Evolutionary conservation across 805 yeast genomes (phyloP).

Genomic region (Jamesozyma lodderae): DNA sequence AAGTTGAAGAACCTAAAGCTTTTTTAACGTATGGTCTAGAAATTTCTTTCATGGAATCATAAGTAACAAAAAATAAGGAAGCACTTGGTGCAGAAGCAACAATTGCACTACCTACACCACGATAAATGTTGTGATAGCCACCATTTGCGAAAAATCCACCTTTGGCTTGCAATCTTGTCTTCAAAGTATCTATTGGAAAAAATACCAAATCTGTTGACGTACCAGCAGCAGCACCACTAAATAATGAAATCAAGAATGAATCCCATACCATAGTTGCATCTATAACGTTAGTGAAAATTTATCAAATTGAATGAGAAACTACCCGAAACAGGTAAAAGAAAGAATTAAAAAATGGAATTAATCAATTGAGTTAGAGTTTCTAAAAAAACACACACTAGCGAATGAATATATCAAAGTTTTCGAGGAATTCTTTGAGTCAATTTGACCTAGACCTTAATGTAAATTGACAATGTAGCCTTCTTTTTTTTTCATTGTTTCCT

Average conservation of each 20-base stretch:
- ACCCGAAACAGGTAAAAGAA: too few species aligned
- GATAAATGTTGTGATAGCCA: constrained; percentile 83
- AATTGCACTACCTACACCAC: constrained; percentile 88
- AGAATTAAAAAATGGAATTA: too few species aligned
- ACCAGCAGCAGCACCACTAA: constrained; percentile 92
- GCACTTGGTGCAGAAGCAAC: constrained; percentile 93
- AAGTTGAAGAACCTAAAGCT: constrained; percentile 8
- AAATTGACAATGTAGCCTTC: too few species aligned
- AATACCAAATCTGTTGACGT: constrained; percentile 90
- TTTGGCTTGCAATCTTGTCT: constrained; percentile 88
- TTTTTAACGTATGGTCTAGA: constrained; percentile 33
- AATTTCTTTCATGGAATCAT: constrained; percentile 59
- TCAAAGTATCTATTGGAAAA: constrained; percentile 92
- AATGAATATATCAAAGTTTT: too few species aligned
- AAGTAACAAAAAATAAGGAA: constrained; percentile 68
- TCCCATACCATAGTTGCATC: background rate
- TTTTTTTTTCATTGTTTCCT: too few species aligned
- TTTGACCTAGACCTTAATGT: too few species aligned
- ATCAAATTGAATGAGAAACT: too few species aligned
- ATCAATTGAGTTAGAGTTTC: too few species aligned
- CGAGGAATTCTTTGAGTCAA: too few species aligned
- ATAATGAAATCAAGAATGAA: constrained; percentile 24
- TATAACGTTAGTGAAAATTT: background rate
- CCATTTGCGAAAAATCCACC: constrained; percentile 93
- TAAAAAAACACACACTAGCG: too few species aligned